These are phyloP conservation scores for Solanum sejunctum DNA, from an alignment of 257 asterid genomes.

Conservation along the genomic window DNA sequence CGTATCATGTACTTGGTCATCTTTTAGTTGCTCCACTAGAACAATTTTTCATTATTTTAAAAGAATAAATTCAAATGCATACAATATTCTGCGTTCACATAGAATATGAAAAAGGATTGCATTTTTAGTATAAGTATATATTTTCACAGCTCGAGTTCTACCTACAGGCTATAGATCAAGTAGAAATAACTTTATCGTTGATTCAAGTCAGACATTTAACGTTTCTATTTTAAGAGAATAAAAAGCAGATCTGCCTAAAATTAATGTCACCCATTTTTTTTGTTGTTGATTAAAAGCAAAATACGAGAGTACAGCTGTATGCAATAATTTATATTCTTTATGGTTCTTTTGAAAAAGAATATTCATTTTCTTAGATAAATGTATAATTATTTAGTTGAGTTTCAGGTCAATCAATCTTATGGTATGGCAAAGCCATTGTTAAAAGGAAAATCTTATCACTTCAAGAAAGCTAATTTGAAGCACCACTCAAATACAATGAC, in stretches of 20 bases:
- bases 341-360: background rate
- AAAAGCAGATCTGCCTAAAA: background rate
- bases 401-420: background rate
- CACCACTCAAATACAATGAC: background rate
- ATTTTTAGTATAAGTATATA: background rate
- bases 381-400: background rate
- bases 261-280: background rate
- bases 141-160: rapidly evolving
- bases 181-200: background rate
- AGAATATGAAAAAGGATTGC: rapidly evolving
- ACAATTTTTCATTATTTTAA: background rate
- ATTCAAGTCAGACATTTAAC: no score
- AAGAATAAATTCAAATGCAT: rapidly evolving
- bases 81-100: background rate
- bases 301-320: background rate
- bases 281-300: background rate
- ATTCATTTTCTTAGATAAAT: background rate
- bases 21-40: slow-evolving; percentile 4
- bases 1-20: slow-evolving; percentile 50
- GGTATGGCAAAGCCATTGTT: background rate
- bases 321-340: background rate
- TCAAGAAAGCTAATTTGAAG: background rate
- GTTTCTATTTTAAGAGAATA: background rate
- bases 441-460: background rate
- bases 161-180: background rate